Conservation (phyloP, 2,329 filamentous ascomycete genomes). For the Chrysosphaeria jannelii region DNA sequence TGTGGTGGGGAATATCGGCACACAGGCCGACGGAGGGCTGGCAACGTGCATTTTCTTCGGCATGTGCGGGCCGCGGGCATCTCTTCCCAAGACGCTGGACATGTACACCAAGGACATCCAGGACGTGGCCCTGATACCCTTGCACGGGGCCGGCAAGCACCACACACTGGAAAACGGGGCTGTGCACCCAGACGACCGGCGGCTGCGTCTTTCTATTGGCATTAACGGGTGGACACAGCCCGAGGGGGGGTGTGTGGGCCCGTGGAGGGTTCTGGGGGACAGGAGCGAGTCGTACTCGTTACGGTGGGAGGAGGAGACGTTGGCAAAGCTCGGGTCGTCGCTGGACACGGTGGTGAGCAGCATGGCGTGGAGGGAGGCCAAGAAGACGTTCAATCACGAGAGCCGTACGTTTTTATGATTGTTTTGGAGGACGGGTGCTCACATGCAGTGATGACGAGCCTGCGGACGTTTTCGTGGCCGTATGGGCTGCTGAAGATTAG, state of each 20-base stretch:
- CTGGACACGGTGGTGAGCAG: conserved; percentile 52
- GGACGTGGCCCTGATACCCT: conserved; percentile 63
- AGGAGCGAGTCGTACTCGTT: conserved; percentile 56
- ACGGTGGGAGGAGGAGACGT: conserved; percentile 50
- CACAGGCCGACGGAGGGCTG: conserved; percentile 49
- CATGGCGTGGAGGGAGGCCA: conserved; percentile 48
- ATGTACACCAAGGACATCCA: conserved; percentile 62
- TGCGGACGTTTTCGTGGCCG: conserved; percentile 17
- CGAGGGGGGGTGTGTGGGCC: conserved; percentile 40
- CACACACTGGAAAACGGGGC: conserved; percentile 18
- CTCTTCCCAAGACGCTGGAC: conserved; percentile 59
- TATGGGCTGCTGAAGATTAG: conserved; percentile 31
- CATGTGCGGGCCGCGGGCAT: conserved; percentile 56
- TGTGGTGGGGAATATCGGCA: conserved; percentile 51
- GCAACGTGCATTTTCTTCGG: conserved; percentile 69
- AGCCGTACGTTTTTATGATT: conserved; percentile 13
- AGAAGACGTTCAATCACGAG: conserved; percentile 15
- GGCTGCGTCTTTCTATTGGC: conserved; percentile 55
- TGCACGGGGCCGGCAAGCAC: conserved; percentile 19
- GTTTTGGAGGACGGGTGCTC: not conserved
- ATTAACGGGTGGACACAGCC: conserved; percentile 56
- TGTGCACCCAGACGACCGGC: conserved; percentile 23
- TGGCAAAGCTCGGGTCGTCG: conserved; percentile 48
- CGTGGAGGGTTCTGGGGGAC: conserved; percentile 48
- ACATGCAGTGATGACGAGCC: conserved; percentile 2